Base-by-base conservation (phyloP, 1,284 basidiomycete genomes). In the Apiotrichum siamense region DNA sequence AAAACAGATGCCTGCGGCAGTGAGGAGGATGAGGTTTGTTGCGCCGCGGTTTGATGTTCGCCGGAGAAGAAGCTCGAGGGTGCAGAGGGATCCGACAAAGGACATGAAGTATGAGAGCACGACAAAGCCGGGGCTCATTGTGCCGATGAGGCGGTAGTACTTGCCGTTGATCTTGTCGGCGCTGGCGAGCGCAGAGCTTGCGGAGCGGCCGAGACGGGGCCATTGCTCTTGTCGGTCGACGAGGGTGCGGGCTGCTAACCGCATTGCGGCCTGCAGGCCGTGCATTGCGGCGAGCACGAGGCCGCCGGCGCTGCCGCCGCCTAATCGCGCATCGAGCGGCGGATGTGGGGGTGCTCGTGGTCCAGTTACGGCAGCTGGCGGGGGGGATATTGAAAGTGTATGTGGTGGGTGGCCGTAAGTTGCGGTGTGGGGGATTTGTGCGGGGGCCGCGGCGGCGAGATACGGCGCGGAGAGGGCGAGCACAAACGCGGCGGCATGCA, bases 1-100 rank as follows among this genome's bases (percentile, higher is more conserved):
- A 47, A 77, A 77, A 32, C 72, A 72, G 24, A 74, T 59, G 2
- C 75, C 76, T 0, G 75, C 75, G 1, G 67, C 62, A 9, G 72
- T 49, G 1, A 77, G 63, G 6, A 77, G 67, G 9, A 65, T 21
- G 24, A 72, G 60, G 60, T 77, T 77, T 38, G 65, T 63, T 26
- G 57, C 47, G 23, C 75, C 76, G 2, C 58, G 61, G 52, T 74
- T 75, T 15, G 74, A 74, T 3, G 75, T 77, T 27, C 74, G 66
- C 18, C 62, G 61, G 21, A 67, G 56, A 20, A 77, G 60, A n/a
- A 77, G 64, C 54, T 77, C 75, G 47, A 77, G 61, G 0, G 75
- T 76, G 46, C 73, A 74, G 33, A 74, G 59, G 7, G 69, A 65
- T 15, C 75, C 75, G n/a, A 75, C 65, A 44, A 74, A 65, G 2